Evolutionary conservation across 331 rosid species (phyloP).

Genomic region (Pyrus hybrid): DNA sequence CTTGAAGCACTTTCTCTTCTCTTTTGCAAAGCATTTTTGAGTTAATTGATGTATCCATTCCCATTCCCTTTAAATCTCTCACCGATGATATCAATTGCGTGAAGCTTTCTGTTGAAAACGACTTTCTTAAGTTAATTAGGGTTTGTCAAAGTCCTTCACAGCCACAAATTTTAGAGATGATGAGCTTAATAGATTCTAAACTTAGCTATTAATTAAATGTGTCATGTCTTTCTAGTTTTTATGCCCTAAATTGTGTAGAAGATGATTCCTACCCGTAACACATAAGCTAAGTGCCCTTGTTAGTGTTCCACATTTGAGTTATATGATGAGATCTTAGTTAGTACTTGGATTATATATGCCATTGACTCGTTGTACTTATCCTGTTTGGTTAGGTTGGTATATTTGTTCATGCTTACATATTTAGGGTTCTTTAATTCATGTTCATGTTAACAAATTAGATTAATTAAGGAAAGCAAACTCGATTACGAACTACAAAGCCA

Average conservation of each 20-base stretch:
- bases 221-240: background rate
- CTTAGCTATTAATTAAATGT: background rate
- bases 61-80: slow-evolving; percentile 6
- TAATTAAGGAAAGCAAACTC: background rate
- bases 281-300: slow-evolving; percentile 16
- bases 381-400: background rate
- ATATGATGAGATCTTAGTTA: background rate
- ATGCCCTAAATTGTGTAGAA: slow-evolving; percentile 20
- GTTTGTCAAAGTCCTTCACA: slow-evolving; percentile 3
- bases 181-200: background rate
- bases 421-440: background rate
- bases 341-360: background rate
- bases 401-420: too few relatives aligned
- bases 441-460: background rate
- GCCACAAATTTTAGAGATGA: slow-evolving; percentile 21
- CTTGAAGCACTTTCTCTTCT: too few relatives aligned
- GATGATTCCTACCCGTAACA: slow-evolving; percentile 42
- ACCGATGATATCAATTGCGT: slow-evolving; percentile 32
- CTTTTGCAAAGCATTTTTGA: background rate
- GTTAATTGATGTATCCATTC: slow-evolving; percentile 6
- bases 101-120: slow-evolving; percentile 43
- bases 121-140: background rate
- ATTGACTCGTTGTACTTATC: slow-evolving; percentile 6
- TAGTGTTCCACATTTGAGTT: slow-evolving; percentile 22
- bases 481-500: background rate